Evolutionary conservation across 176 grass and related monocot genomes (phyloP).

Genomic region (Oryza meridionalis): DNA sequence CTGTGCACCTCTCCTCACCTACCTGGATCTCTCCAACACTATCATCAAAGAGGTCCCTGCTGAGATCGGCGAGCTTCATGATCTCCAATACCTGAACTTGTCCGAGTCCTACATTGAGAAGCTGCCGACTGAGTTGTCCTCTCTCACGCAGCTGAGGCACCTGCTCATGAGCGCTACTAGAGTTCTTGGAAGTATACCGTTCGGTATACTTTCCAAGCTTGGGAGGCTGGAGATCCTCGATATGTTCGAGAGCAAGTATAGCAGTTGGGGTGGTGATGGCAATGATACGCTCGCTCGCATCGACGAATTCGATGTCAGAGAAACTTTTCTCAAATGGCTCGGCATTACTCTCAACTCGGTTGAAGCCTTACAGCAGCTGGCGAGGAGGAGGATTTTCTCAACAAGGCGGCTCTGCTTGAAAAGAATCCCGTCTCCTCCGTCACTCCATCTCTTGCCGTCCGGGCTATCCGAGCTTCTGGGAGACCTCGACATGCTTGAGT

Average conservation of each 20-base stretch:
- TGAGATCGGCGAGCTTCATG: background rate
- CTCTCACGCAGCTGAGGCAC: background rate
- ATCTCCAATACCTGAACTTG: background rate
- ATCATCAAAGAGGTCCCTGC: background rate
- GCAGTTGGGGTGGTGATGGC: background rate
- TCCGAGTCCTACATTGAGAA: background rate
- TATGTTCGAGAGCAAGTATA: background rate
- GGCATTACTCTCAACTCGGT: background rate
- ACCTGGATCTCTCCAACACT: conserved; percentile 4
- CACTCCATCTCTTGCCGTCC: background rate
- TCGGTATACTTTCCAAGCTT: too few species aligned
- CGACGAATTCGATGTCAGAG: background rate
- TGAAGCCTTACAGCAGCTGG: background rate
- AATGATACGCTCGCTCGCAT: background rate
- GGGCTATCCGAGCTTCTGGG: background rate
- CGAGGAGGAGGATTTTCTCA: background rate
- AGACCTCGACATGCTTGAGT: background rate
- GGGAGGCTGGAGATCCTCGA: background rate
- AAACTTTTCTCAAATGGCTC: background rate
- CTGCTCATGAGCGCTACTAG: background rate
- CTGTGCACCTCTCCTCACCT: background rate
- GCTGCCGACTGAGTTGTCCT: background rate
- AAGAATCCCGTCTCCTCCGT: background rate
- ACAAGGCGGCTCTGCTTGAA: background rate
- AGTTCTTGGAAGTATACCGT: too few species aligned